phyloP scores from a whole-genome alignment of 1,284 basidiomycete genomes.

The Sporisorium sorghi region DNA sequence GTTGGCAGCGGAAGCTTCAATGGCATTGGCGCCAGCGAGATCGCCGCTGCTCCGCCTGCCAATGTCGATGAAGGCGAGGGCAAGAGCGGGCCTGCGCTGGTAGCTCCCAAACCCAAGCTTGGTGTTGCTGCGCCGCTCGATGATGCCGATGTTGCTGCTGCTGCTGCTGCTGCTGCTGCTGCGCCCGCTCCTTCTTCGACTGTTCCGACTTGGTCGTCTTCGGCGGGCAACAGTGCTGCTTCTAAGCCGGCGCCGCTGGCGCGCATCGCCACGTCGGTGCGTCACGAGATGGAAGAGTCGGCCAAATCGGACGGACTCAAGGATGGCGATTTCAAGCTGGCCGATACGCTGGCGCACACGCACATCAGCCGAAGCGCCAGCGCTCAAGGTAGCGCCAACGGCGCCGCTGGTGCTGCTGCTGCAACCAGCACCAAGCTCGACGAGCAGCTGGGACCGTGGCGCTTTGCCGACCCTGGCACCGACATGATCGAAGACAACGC shows the following conservation, averaged over 20 bases:
- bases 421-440: conserved; percentile 45
- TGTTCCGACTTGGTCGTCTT: conserved; percentile 5
- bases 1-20: conserved; percentile 33
- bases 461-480: conserved; percentile 68
- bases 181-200: conserved; percentile 26
- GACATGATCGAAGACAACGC: conserved; percentile 71
- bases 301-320: conserved; percentile 62
- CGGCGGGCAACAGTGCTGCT: background rate
- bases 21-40: conserved; percentile 33
- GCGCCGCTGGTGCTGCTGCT: background rate
- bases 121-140: conserved; percentile 38
- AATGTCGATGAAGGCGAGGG: conserved; percentile 22
- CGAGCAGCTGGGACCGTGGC: conserved; percentile 69
- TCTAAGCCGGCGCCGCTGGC: conserved; percentile 39
- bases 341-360: conserved; percentile 55
- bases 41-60: conserved; percentile 43
- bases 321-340: conserved; percentile 62
- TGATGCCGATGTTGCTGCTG: conserved; percentile 14
- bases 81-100: conserved; percentile 13
- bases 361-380: conserved; percentile 21
- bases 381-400: conserved; percentile 19
- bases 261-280: conserved; percentile 52
- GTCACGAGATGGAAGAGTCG: conserved; percentile 57
- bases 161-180: conserved; percentile 5
- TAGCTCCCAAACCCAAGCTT: conserved; percentile 40